Percentiles rank a stretch among this genome's conserved stretches.
phyloP scores from a whole-genome alignment of 1,284 basidiomycete species.

The Cutaneotrichosporon sp. region DNA sequence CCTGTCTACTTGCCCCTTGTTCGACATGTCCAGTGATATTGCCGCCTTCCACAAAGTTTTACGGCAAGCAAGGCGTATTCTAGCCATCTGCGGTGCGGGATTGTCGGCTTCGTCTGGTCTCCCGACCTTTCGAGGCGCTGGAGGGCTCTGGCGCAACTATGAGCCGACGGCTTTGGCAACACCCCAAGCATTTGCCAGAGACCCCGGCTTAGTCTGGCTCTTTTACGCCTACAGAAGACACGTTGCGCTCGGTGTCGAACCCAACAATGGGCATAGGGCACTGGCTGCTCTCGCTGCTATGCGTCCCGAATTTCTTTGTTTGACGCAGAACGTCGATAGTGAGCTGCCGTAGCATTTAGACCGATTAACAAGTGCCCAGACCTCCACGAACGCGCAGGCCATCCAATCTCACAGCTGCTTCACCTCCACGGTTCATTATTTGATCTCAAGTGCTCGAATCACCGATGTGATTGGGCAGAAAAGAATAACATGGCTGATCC shows the following conservation, averaged over 20 bases:
- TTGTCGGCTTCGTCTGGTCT: constrained; percentile 10
- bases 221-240: constrained; percentile 17
- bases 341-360: too few relatives aligned
- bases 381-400: constrained; percentile 15
- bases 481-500: constrained; percentile 8
- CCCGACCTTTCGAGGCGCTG: constrained; percentile 17
- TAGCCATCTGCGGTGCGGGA: constrained; percentile 14
- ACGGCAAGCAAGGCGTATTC: constrained; percentile 5
- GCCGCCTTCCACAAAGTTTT: constrained; percentile 12
- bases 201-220: constrained; percentile 14
- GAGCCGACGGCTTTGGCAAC: constrained; percentile 12
- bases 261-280: constrained; percentile 10
- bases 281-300: constrained; percentile 3
- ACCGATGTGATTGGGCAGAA: neutral
- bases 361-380: too few relatives aligned
- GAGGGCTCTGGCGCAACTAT: constrained; percentile 17
- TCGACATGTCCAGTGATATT: constrained; percentile 12
- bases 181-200: constrained; percentile 10
- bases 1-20: too few relatives aligned
- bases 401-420: neutral
- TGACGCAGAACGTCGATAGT: constrained; percentile 19
- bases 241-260: constrained; percentile 2
- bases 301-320: constrained; percentile 4
- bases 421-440: constrained; percentile 17
- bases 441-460: constrained; percentile 8